Evolutionary conservation across 2,329 filamentous ascomycete genomes (phyloP), one percentile per base, ranked within the genome.

Genomic region (Trichoderma sp.): DNA sequence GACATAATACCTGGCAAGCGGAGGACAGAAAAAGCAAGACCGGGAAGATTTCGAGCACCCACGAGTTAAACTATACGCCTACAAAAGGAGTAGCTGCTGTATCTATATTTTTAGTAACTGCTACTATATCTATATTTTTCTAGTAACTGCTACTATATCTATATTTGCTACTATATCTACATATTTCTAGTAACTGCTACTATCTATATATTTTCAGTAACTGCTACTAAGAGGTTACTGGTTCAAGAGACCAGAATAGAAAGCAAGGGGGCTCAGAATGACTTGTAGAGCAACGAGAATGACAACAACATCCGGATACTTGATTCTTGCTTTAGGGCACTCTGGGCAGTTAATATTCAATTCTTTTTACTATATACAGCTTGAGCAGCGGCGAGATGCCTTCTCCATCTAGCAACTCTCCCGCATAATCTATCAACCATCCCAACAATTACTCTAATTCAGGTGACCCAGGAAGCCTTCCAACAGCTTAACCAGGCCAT

Each of bases 401-500:
- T 47, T 47, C 43, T 47, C 43, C 9, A 21, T 47, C 43, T 51
- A 51, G 43, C n/a, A 24, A 51, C 5, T 51, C 43, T 51, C 11
- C 43, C 43, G 2, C 43, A 2, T 6, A 21, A 21, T 51, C 43
- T 24, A 51, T 51, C n/a, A 24, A 51, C n/a, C 2, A 24, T 3
- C 12, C 11, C n/a, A 51, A 24, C 43, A 12, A 21, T 12, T 24
- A 24, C 56, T 21, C 8, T n/a, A 18, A 18, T 58, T 12, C n/a
- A 24, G n/a, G n/a, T 21, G n/a, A 60, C 51, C 56, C n/a, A 71
- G 26, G 75, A 93, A 79, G 15, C 91, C 92, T 67, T 85, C 82
- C 77, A 93, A 84, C 76, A 94, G 89, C 78, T 90, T 87, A 61
- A 87, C 87, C 69, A 94, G 71, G 0, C 82, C 82, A 76, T 81